A percentile compares a stretch with the other conserved stretches of the same genome.
Conservation (phyloP, 352 stramenopile genomes). For the Phytopythium sindhum region DNA sequence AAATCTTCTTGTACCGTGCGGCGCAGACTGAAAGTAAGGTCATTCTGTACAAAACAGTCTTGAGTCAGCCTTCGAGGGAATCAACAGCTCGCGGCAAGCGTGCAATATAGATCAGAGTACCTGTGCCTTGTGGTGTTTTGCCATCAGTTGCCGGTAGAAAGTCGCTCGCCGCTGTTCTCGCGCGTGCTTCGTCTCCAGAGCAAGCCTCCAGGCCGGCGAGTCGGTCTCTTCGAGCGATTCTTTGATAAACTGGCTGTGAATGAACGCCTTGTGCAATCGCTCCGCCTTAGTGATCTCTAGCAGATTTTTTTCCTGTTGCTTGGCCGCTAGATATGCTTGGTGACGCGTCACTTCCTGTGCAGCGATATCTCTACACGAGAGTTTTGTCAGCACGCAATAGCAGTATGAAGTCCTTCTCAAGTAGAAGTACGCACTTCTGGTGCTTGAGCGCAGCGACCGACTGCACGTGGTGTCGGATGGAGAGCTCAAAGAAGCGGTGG, state of each 20-base stretch:
- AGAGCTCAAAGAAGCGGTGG: conserved; percentile 65
- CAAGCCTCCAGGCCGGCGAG: conserved; percentile 57
- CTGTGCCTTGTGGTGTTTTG: conserved; percentile 36
- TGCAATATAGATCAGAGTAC: conserved; percentile 9
- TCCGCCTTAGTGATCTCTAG: conserved; percentile 64
- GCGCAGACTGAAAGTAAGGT: conserved; percentile 50
- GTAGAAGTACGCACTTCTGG: conserved; percentile 44
- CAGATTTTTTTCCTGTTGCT: conserved; percentile 30
- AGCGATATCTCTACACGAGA: conserved; percentile 34
- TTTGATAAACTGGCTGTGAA: conserved; percentile 74
- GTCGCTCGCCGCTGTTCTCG: conserved; percentile 48
- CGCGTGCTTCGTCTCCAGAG: conserved; percentile 53
- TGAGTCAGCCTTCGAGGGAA: not conserved
- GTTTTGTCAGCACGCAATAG: not conserved
- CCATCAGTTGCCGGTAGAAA: conserved; percentile 57
- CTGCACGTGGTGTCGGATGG: conserved; percentile 56
- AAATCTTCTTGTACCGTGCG: conserved; percentile 45
- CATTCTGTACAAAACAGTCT: conserved; percentile 19
- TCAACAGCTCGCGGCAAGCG: not conserved
- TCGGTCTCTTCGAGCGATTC: conserved; percentile 67
- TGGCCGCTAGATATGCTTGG: conserved; percentile 21
- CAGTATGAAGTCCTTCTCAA: not conserved
- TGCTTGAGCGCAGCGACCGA: conserved; percentile 40
- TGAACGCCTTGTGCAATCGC: conserved; percentile 60
- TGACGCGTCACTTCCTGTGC: conserved; percentile 25